Percentiles rank a stretch among this genome's conserved stretches.
These are phyloP conservation scores for Plasmodium berghei DNA, from an alignment of 169 alveolate species.

Conservation along the genomic window DNA sequence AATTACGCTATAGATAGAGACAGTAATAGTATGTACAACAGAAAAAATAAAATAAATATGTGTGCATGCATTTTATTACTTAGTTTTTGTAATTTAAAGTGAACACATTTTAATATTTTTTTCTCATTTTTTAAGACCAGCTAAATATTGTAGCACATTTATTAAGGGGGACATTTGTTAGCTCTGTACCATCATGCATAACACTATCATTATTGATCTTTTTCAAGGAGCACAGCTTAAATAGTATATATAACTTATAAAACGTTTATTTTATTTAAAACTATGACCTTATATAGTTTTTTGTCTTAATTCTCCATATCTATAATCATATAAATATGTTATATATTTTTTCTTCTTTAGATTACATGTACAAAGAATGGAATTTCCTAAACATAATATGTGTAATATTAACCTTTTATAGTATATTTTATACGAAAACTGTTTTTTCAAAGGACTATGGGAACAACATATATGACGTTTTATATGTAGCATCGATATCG, in stretches of 20 bases:
- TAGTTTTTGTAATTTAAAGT: slow-evolving; percentile 6
- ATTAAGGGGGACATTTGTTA: slow-evolving; percentile 75
- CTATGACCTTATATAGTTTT: slow-evolving; percentile 7
- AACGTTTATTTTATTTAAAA: slow-evolving; percentile 12
- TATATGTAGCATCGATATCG: slow-evolving; percentile 72
- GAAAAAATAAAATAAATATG: slow-evolving; percentile 20
- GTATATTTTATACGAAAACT: slow-evolving; percentile 64
- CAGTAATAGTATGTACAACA: slow-evolving; percentile 56
- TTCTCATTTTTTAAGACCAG: slow-evolving; percentile 56
- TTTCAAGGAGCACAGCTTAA: slow-evolving; percentile 66
- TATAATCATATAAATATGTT: slow-evolving; percentile 8
- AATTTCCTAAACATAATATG: slow-evolving; percentile 55
- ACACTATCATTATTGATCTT: slow-evolving; percentile 66
- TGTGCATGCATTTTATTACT: neutral
- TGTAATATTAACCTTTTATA: slow-evolving; percentile 62
- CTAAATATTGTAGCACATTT: slow-evolving; percentile 70
- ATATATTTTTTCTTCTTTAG: slow-evolving; percentile 11
- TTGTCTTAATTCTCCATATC: neutral
- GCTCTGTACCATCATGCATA: slow-evolving; percentile 72
- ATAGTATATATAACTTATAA: slow-evolving; percentile 25
- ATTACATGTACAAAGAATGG: slow-evolving; percentile 73
- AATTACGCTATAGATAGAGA: slow-evolving; percentile 53
- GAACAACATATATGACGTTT: slow-evolving; percentile 59
- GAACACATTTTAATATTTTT: slow-evolving; percentile 4
- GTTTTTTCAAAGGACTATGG: slow-evolving; percentile 75